Evolutionary conservation across 371 early-diverging fungal genomes (phyloP), one percentile per base, ranked within the genome.

Genomic region (Haplosporangium sp.): DNA sequence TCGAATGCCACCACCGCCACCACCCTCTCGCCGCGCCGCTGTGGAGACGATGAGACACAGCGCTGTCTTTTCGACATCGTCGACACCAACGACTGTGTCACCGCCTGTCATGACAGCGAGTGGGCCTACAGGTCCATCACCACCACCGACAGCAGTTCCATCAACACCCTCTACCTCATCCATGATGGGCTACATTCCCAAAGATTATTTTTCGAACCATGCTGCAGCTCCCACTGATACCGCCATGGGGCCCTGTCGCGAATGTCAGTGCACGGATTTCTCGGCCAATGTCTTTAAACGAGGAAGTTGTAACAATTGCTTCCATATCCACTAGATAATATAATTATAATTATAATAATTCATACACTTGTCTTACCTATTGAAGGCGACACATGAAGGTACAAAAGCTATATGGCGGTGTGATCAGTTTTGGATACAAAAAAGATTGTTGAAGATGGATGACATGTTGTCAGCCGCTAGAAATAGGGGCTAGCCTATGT

Each of bases 171-270:
- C 69, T 8, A 63, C 59, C 13, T 21, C 60, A 23, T 62, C 68
- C n/a, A 79, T 79, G 79, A 72, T 67, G 72, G 79, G 79, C 1
- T 79, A 79, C 51, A 79, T 79, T 55, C 79, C 79, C 51, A 71
- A 72, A 48, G 79, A 79, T 23, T 79, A 79, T 57, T 79, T 79
- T 48, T 79, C 79, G 18, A 72, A 60, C 47, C 79, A 79, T 40
- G 45, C 68, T 12, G 52, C 62, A 7, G 62, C 57, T 46, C 58
- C 64, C 14, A 52, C 69, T 14, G 68, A 61, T 18, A 37, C 56
- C 5, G 79, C 59, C 9, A 67, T 64, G 68, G 73, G 79, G 10
- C 73, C 79, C 4, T 79, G 79, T 48, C 72, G 79, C 12, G 79
- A 79, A n/a, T 79, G 79, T 18, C 72, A 72, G 40, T 79, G 79